A percentile compares a stretch with the other conserved stretches of the same genome.
These are phyloP conservation scores for Phytophthora pisi DNA, from an alignment of 352 stramenopile genomes.

Conservation along the genomic window DNA sequence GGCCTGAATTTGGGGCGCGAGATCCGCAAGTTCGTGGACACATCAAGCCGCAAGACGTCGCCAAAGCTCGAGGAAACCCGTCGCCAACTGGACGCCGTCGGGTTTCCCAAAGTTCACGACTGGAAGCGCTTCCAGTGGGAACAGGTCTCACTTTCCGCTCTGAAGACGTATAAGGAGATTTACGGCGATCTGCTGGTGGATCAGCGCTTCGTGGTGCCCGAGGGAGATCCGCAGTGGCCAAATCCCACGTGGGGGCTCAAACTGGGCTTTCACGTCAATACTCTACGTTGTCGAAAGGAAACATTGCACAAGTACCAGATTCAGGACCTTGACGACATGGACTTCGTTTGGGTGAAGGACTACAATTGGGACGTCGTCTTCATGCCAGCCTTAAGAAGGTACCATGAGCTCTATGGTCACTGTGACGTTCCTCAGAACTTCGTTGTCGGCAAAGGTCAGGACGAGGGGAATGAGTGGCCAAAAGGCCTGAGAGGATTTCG, in stretches of 20 bases:
- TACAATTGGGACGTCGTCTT: constrained; percentile 45
- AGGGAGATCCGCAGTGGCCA: constrained; percentile 36
- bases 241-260: constrained; percentile 40
- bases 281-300: constrained; percentile 34
- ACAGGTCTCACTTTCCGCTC: constrained; percentile 30
- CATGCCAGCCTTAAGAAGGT: constrained; percentile 45
- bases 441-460: constrained; percentile 27
- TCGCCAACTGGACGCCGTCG: constrained; percentile 35
- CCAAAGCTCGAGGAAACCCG: constrained; percentile 9
- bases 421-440: constrained; percentile 48
- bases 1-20: constrained; percentile 47
- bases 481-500: constrained; percentile 38
- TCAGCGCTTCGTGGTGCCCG: constrained; percentile 44
- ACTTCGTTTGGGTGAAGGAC: constrained; percentile 49
- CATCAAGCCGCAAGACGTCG: constrained; percentile 8
- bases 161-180: constrained; percentile 41
- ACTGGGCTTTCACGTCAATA: constrained; percentile 45
- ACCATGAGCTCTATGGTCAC: constrained; percentile 46
- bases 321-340: constrained; percentile 41
- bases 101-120: constrained; percentile 37
- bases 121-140: constrained; percentile 58
- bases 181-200: constrained; percentile 43
- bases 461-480: constrained; percentile 31
- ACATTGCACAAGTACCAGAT: constrained; percentile 35
- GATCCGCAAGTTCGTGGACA: constrained; percentile 37